Evolutionary conservation across 805 yeast species (phyloP).

Genomic region (Spathaspora passalidarum): DNA sequence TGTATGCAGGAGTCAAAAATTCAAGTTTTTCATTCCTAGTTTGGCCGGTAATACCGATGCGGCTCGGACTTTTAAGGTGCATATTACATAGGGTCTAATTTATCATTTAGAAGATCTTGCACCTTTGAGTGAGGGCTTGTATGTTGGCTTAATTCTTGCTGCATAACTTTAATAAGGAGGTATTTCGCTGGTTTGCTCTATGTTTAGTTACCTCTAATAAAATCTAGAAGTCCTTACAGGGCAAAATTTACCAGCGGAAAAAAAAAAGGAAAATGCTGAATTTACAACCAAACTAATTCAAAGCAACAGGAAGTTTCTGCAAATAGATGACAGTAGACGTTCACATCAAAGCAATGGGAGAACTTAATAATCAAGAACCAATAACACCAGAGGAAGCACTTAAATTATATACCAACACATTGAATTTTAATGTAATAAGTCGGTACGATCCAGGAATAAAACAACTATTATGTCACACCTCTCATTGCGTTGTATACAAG

Average conservation of each 20-base stretch:
- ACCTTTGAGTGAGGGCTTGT: too few species aligned
- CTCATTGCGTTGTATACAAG: slow-evolving; percentile 70
- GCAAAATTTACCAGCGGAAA: background rate
- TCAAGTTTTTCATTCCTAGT: too few species aligned
- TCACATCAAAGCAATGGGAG: background rate
- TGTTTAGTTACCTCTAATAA: too few species aligned
- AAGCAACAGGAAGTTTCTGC: background rate
- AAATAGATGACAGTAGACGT: background rate
- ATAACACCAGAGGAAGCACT: slow-evolving; percentile 45
- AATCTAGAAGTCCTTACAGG: too few species aligned
- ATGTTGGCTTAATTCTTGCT: too few species aligned
- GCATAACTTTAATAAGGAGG: too few species aligned
- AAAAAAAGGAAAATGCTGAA: background rate
- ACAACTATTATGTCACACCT: slow-evolving; percentile 63
- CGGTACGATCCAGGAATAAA: slow-evolving; percentile 72
- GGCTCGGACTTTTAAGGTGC: too few species aligned
- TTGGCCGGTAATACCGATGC: background rate
- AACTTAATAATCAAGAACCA: slow-evolving; percentile 25
- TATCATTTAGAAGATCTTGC: too few species aligned
- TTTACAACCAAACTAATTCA: background rate
- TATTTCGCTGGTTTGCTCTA: too few species aligned
- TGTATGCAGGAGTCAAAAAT: background rate
- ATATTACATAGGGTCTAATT: too few species aligned
- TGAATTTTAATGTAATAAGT: slow-evolving; percentile 73
- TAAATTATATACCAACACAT: slow-evolving; percentile 63